These are phyloP conservation scores for Pichia sp. DNA, from an alignment of 1,139 yeast genomes.

Conservation along the genomic window DNA sequence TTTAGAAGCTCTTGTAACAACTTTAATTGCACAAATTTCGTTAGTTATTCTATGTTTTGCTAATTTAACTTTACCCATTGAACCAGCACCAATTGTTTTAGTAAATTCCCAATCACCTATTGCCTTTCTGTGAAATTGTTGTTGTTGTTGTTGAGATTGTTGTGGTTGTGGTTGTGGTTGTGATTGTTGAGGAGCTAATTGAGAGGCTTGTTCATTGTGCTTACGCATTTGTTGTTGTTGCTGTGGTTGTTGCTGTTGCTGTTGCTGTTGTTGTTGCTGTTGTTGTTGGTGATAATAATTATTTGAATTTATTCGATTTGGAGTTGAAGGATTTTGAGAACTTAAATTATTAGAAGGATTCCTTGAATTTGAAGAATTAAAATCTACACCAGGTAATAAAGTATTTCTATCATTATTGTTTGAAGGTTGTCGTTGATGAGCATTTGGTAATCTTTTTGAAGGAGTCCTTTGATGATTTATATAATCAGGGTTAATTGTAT, in stretches of 20 bases:
- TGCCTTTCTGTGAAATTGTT: slow-evolving; percentile 75
- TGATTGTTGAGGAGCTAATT: slow-evolving; percentile 4
- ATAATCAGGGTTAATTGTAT: slow-evolving; percentile 21
- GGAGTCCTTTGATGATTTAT: slow-evolving; percentile 19
- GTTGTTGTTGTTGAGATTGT: slow-evolving; percentile 25
- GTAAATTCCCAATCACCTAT: slow-evolving; percentile 97
- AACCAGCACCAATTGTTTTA: slow-evolving; percentile 95
- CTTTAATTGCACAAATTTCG: slow-evolving; percentile 82
- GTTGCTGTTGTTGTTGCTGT: no score
- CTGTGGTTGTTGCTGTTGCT: no score
- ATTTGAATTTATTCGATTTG: slow-evolving; percentile 7
- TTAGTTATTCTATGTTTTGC: slow-evolving; percentile 80
- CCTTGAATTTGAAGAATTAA: slow-evolving; percentile 9
- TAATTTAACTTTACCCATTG: slow-evolving; percentile 97
- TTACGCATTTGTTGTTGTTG: no score
- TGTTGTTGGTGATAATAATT: slow-evolving; percentile 1
- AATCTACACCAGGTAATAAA: slow-evolving; percentile 25
- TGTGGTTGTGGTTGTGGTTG: slow-evolving; percentile 13
- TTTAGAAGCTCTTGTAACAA: slow-evolving; percentile 75
- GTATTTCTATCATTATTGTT: slow-evolving; percentile 2
- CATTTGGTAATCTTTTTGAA: slow-evolving; percentile 10
- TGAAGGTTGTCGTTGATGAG: slow-evolving; percentile 12
- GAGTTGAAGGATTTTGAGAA: not conserved
- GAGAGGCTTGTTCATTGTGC: slow-evolving; percentile 8
- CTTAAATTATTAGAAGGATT: not conserved